Conservation (phyloP, 495 filamentous ascomycete genomes). For the Aspergillus haitiensis region DNA sequence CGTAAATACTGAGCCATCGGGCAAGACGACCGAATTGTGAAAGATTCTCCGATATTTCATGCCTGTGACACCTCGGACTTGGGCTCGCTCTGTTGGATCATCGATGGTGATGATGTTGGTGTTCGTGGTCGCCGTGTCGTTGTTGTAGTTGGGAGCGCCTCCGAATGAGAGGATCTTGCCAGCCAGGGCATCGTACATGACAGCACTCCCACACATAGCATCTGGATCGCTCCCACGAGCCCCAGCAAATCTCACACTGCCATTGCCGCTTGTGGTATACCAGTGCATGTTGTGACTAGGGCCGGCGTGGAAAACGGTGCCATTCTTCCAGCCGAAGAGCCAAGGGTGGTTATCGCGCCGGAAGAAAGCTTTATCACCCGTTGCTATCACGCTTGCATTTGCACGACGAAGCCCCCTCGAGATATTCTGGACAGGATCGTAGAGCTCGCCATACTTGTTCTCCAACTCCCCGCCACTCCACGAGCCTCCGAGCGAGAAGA, state of each 20-base stretch:
- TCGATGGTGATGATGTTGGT: conserved; percentile 52
- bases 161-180: conserved; percentile 57
- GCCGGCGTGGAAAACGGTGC: conserved; percentile 58
- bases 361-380: conserved; percentile 29
- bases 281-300: conserved; percentile 59
- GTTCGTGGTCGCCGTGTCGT: conserved; percentile 37
- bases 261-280: conserved; percentile 46
- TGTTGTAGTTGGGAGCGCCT: conserved; percentile 48
- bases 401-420: conserved; percentile 35
- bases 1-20: conserved; percentile 57
- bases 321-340: conserved; percentile 61
- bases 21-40: conserved; percentile 57
- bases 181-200: conserved; percentile 48
- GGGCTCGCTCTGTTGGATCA: conserved; percentile 23
- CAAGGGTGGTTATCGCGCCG: conserved; percentile 58
- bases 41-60: conserved; percentile 51
- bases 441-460: conserved; percentile 58
- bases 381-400: conserved; percentile 43
- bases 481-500: conserved; percentile 62
- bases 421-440: conserved; percentile 35
- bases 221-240: conserved; percentile 19
- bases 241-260: conserved; percentile 36
- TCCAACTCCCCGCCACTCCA: conserved; percentile 46
- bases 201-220: conserved; percentile 29
- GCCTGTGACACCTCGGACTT: conserved; percentile 30